Evolutionary conservation across 1,284 basidiomycete genomes (phyloP).

Genomic region (Microbotryomycetes sp.): DNA sequence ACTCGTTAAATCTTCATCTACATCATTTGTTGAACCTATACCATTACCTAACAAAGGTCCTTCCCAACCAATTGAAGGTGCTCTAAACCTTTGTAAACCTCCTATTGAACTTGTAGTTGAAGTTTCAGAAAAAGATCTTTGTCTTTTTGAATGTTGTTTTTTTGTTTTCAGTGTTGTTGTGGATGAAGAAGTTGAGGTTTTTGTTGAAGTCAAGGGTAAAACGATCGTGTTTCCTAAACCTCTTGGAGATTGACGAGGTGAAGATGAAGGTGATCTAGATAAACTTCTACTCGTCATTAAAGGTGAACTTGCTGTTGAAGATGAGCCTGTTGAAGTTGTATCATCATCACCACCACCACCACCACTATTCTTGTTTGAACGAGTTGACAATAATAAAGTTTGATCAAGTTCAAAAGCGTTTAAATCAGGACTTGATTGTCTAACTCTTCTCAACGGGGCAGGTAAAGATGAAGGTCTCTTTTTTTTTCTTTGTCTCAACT

Average conservation of each 20-base stretch:
- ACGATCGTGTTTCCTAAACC: not conserved
- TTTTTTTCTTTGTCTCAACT: too few species aligned
- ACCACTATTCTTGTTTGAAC: not conserved
- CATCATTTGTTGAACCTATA: too few species aligned
- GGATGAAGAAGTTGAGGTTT: not conserved
- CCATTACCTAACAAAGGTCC: conserved; percentile 19
- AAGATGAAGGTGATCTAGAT: not conserved
- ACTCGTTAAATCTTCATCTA: not conserved
- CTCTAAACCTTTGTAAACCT: conserved; percentile 8
- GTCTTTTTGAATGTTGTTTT: not conserved
- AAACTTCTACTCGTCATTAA: not conserved
- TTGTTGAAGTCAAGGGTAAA: not conserved
- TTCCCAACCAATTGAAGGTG: conserved; percentile 18
- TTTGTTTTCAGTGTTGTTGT: not conserved
- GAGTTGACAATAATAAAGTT: not conserved
- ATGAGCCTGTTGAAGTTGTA: not conserved
- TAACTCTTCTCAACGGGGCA: not conserved
- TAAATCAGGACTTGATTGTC: not conserved
- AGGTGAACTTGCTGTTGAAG: not conserved
- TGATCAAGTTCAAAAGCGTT: not conserved
- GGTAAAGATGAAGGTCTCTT: not conserved
- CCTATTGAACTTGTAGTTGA: not conserved
- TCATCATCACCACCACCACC: not conserved
- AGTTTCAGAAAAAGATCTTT: not conserved
- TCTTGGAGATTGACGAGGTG: not conserved